Evolutionary conservation across 1,284 basidiomycete species (phyloP).

Genomic region (Ustilago nuda): DNA sequence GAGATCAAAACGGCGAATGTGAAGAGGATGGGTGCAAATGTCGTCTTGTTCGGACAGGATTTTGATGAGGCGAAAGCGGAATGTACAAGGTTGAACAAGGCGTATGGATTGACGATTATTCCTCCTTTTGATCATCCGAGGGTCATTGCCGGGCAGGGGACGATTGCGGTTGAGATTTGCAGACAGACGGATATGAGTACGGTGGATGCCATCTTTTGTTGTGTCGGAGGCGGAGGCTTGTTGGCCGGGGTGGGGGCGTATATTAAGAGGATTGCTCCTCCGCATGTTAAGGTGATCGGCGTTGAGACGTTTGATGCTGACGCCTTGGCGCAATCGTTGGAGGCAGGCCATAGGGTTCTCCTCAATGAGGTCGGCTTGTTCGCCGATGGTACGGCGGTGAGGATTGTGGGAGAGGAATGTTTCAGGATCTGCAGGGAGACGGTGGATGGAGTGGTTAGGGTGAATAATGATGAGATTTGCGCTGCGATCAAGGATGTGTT

Average conservation of each 20-base stretch:
- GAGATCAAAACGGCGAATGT: constrained; percentile 97
- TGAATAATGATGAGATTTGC: constrained; percentile 95
- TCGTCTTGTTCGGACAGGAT: constrained; percentile 89
- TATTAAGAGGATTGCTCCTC: constrained; percentile 90
- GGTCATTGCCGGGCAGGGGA: constrained; percentile 97
- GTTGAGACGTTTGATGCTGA: constrained; percentile 97
- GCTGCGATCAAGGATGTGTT: constrained; percentile 99
- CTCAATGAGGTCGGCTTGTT: constrained; percentile 94
- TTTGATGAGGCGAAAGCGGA: constrained; percentile 98
- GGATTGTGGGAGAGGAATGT: constrained; percentile 92
- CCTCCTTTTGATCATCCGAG: constrained; percentile 98
- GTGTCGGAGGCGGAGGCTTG: constrained; percentile 93
- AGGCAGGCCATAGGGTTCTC: constrained; percentile 78
- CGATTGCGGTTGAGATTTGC: constrained; percentile 88
- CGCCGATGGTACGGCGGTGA: constrained; percentile 98
- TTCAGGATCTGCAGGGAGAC: constrained; percentile 89
- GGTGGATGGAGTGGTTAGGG: constrained; percentile 86
- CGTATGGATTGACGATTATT: constrained; percentile 86
- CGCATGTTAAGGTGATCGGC: constrained; percentile 84
- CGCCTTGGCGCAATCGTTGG: constrained; percentile 82
- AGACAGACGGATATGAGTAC: constrained; percentile 64
- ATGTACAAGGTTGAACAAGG: constrained; percentile 83
- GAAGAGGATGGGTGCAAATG: constrained; percentile 89
- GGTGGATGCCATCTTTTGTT: constrained; percentile 87
- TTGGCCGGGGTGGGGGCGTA: constrained; percentile 90